Percentiles rank a stretch among this genome's conserved stretches.
Evolutionary conservation across 176 grass and related monocot species (phyloP).

Genomic region (Oryza glumipatula): DNA sequence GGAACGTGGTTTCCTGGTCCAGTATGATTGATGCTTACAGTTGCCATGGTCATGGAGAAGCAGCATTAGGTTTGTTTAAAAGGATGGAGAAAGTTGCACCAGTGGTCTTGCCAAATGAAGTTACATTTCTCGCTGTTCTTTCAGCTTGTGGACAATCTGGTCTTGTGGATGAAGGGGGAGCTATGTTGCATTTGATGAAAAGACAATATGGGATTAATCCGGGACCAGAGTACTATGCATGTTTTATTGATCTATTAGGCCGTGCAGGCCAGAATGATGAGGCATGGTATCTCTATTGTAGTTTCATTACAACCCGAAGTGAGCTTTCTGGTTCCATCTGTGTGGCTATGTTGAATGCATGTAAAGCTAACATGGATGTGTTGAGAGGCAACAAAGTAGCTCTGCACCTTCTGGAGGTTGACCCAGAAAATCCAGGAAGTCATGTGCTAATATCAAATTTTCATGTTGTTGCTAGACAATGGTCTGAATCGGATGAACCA

Average conservation of each 20-base stretch:
- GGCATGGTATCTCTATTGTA: conserved; percentile 67
- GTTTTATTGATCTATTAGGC: conserved; percentile 62
- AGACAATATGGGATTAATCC: conserved; percentile 56
- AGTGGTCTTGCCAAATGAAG: conserved; percentile 53
- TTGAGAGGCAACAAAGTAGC: conserved; percentile 55
- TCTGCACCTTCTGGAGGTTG: conserved; percentile 45
- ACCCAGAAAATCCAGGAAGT: conserved; percentile 48
- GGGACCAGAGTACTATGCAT: conserved; percentile 53
- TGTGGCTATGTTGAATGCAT: conserved; percentile 62
- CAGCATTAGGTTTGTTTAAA: conserved; percentile 58
- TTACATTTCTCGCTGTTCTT: conserved; percentile 65
- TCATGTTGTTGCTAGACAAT: conserved; percentile 43
- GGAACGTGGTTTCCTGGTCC: conserved; percentile 69
- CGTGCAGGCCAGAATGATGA: conserved; percentile 58
- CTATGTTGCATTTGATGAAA: conserved; percentile 55
- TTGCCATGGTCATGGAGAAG: conserved; percentile 41
- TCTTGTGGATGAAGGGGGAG: conserved; percentile 56
- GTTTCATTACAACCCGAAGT: conserved; percentile 20
- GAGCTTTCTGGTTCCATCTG: conserved; percentile 44
- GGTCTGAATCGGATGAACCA: conserved; percentile 46
- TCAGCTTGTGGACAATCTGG: conserved; percentile 67
- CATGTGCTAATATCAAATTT: conserved; percentile 67
- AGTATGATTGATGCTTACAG: conserved; percentile 62
- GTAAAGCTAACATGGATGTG: conserved; percentile 54
- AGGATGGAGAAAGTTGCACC: conserved; percentile 45